These are phyloP conservation scores for Pseudocercospora cruenta DNA, from an alignment of 2,329 filamentous ascomycete genomes.

Conservation along the genomic window DNA sequence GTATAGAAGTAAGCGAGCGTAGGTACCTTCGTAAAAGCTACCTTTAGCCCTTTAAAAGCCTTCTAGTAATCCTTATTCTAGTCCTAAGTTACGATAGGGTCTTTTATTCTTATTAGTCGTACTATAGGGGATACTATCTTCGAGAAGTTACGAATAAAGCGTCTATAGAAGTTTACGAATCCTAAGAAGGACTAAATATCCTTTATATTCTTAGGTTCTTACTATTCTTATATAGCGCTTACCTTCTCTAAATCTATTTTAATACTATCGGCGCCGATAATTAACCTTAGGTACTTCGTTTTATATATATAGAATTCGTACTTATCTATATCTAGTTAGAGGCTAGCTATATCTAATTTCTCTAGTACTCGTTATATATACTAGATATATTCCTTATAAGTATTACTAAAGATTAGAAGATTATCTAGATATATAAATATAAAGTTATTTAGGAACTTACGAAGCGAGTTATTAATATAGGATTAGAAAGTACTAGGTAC, in stretches of 20 bases:
- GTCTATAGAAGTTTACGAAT: neutral
- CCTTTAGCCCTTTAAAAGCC: too few relatives aligned
- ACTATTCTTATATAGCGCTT: neutral
- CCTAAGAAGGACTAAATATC: slow-evolving; percentile 3
- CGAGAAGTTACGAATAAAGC: too few relatives aligned
- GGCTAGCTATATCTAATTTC: slow-evolving; percentile 7
- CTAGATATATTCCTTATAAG: neutral
- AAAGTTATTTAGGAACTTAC: slow-evolving; percentile 31
- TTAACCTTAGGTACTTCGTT: slow-evolving; percentile 29
- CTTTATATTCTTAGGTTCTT: neutral
- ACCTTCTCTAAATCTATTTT: neutral
- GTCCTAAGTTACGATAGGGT: too few relatives aligned
- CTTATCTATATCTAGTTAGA: slow-evolving; percentile 28
- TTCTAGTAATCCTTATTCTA: too few relatives aligned
- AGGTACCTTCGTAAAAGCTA: too few relatives aligned
- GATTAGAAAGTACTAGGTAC: slow-evolving; percentile 9
- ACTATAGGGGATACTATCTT: too few relatives aligned
- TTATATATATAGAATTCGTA: slow-evolving; percentile 36
- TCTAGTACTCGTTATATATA: slow-evolving; percentile 7
- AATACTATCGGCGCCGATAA: neutral
- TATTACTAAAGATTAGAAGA: slow-evolving; percentile 31
- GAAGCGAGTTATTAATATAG: too few relatives aligned
- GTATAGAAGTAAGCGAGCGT: too few relatives aligned
- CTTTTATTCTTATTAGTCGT: too few relatives aligned
- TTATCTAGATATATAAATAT: slow-evolving; percentile 32